Base-by-base conservation (phyloP, 2,329 filamentous ascomycete species). In the Colletotrichum costaricense region DNA sequence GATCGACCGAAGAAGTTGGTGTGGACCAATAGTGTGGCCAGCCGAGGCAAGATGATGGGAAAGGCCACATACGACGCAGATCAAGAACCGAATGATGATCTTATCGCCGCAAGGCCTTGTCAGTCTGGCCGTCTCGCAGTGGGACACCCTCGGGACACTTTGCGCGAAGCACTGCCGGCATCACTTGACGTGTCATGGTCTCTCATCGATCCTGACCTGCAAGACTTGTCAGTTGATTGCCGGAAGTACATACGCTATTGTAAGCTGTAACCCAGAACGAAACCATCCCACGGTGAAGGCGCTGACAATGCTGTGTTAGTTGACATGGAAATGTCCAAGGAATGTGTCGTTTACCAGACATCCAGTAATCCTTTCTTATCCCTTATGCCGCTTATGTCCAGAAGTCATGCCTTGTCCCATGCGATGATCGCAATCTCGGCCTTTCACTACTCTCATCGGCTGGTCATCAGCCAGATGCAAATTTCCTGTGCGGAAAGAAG, bases 241-340 rank as follows among this genome's bases (percentile, higher is more conserved):
- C 60, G 69, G n/a, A 69, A 55, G 30, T 72, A 72, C 24, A 69
- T 72, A 52, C 69, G 69, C 24, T 72, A 72, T 24, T 72, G 69
- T 72, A 46, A 69, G 69, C 19, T 33, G 24, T 22, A 2, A 6
- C 33, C 6, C 12, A 8, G 5, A 12, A 7, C 12, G 33, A 24
- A 26, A 11, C 12, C 3, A 22, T 28, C n/a, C 35, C 35, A 12
- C 28, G 6, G 5, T 22, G 42, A 12, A 56, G 9, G 8, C 28
- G 42, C 58, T 69, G 46, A 69, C n/a, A 6, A 26, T 35, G 52
- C 16, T n/a, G 49, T 33, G n/a, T 3, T 49, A 72, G 69, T 72
- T 19, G 58, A 69, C 6, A 9, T 72, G 58, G 69, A 72, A 33
- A 59, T 72, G 35, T 72, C 69, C 35, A 69, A 67, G 46, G 69